Conservation (phyloP, 306 rosid genomes). For the Quercus dentata region DNA sequence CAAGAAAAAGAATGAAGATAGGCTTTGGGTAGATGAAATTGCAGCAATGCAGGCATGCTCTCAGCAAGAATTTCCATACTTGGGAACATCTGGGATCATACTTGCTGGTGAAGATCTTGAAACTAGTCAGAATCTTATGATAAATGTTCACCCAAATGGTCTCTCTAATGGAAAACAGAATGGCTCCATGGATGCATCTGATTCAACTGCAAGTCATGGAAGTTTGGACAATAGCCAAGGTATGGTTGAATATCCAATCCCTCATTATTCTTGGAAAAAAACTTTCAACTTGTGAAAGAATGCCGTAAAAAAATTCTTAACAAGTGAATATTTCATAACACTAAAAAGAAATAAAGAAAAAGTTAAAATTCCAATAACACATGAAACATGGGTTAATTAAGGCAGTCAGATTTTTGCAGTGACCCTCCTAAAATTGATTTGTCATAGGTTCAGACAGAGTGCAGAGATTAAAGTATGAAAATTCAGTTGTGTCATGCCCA, state of each 20-base stretch:
- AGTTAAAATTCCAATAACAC: not conserved
- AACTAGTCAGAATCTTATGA: conserved; percentile 20
- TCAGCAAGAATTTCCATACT: conserved; percentile 70
- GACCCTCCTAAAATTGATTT: not conserved
- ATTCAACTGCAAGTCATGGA: conserved; percentile 79
- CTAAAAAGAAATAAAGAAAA: not conserved
- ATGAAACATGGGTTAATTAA: not conserved
- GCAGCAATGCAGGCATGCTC: conserved; percentile 89
- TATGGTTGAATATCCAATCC: conserved; percentile 25
- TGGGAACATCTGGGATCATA: conserved; percentile 75
- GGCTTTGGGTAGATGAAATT: conserved; percentile 89
- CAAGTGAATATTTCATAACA: not conserved
- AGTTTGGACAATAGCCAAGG: conserved; percentile 81
- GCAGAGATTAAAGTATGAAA: too few species aligned
- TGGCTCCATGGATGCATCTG: conserved; percentile 51
- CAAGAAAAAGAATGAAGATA: conserved; percentile 93
- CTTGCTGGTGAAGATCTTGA: conserved; percentile 90
- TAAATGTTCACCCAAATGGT: conserved; percentile 26
- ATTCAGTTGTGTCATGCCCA: too few species aligned
- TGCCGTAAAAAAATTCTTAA: not conserved
- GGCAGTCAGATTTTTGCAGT: not conserved
- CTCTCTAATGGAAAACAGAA: conserved; percentile 39
- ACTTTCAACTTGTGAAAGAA: not conserved
- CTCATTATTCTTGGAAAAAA: not conserved
- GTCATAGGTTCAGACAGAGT: not conserved